Conservation (phyloP, 2,329 filamentous ascomycete genomes). For the Aspergillus piperis region DNA sequence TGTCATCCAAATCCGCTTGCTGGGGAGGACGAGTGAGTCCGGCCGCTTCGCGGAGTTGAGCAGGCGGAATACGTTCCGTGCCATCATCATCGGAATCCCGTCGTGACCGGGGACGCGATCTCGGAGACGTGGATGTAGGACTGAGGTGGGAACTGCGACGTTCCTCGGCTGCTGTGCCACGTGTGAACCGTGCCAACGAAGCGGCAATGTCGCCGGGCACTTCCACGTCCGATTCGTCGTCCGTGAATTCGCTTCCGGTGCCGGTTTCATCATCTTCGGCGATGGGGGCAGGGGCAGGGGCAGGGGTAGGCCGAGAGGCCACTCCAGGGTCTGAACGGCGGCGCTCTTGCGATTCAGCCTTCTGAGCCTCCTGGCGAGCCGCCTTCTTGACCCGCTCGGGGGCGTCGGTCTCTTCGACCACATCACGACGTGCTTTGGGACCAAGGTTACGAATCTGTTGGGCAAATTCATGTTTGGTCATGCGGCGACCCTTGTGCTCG, state of each 20-base stretch:
- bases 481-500: constrained; percentile 55
- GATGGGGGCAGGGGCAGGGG: constrained; percentile 14
- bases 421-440: constrained; percentile 56
- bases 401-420: constrained; percentile 46
- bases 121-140: constrained; percentile 26
- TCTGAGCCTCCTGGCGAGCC: constrained; percentile 34
- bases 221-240: constrained; percentile 26
- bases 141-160: constrained; percentile 38
- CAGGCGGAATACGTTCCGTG: constrained; percentile 44
- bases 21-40: constrained; percentile 30
- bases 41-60: constrained; percentile 36
- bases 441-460: constrained; percentile 62
- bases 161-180: constrained; percentile 40
- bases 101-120: constrained; percentile 22
- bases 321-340: constrained; percentile 24
- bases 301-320: constrained; percentile 10
- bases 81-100: constrained; percentile 47
- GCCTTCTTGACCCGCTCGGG: constrained; percentile 43
- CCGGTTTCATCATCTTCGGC: constrained; percentile 23
- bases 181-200: constrained; percentile 40
- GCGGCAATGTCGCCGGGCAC: constrained; percentile 37
- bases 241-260: constrained; percentile 28
- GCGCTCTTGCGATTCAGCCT: constrained; percentile 29
- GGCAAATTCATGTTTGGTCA: constrained; percentile 68
- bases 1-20: constrained; percentile 35